These are phyloP conservation scores for Cutaneotrichosporon cutaneum DNA, from an alignment of 1,284 basidiomycete genomes.

Conservation along the genomic window DNA sequence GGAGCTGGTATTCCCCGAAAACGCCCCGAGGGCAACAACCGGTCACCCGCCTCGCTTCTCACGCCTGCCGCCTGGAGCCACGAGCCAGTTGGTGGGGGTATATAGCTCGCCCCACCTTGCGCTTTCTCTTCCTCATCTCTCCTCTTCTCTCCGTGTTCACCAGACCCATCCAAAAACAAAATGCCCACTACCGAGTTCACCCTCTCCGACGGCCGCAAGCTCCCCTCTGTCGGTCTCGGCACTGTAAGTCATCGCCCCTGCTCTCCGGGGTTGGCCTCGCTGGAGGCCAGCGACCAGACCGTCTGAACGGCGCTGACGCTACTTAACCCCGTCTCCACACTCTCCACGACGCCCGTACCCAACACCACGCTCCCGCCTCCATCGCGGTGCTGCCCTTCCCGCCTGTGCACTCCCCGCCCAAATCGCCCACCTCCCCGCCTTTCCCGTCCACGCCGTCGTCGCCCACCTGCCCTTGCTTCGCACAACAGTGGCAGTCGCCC, in stretches of 20 bases:
- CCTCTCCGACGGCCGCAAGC: conserved; percentile 49
- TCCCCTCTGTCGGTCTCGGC: conserved; percentile 55
- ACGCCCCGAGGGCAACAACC: conserved; percentile 14
- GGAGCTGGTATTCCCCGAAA: conserved; percentile 9
- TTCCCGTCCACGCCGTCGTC: neutral
- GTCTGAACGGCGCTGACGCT: too few relatives aligned
- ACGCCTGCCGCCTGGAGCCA: too few relatives aligned
- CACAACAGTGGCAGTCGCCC: conserved; percentile 49
- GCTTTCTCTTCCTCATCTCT: conserved; percentile 6
- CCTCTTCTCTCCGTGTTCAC: neutral
- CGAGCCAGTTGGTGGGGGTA: neutral
- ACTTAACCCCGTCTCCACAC: too few relatives aligned
- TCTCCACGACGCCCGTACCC: too few relatives aligned
- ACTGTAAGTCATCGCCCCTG: conserved; percentile 51
- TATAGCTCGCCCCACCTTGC: neutral
- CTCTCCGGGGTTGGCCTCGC: neutral
- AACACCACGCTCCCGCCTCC: too few relatives aligned
- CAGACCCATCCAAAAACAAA: conserved; percentile 16
- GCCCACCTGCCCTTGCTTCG: conserved; percentile 4
- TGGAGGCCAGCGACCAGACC: neutral
- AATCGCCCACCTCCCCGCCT: neutral
- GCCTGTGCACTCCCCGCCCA: neutral
- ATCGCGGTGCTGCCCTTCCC: neutral
- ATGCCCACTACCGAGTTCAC: conserved; percentile 44
- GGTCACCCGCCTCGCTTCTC: neutral